Percentiles rank a stretch among this genome's conserved stretches.
Conservation (phyloP, 2,329 filamentous ascomycete species). For the Onygenales sp. region DNA sequence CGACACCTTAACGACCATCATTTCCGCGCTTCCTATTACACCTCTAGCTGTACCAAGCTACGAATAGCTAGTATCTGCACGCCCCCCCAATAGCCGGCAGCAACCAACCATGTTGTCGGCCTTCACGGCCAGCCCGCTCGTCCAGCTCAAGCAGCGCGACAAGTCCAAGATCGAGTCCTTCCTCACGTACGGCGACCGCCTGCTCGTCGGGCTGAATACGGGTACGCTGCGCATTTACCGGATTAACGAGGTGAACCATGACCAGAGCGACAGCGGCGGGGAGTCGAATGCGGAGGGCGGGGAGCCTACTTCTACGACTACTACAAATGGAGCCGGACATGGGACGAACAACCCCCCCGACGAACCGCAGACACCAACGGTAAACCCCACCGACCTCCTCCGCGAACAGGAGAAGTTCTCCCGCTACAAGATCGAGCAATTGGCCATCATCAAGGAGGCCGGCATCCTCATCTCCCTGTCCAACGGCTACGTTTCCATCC, state of each 20-base stretch:
- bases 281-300: constrained; percentile 4
- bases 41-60: neutral
- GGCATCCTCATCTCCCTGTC: constrained; percentile 85
- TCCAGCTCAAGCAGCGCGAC: constrained; percentile 92
- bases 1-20: neutral
- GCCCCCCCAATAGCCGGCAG: neutral
- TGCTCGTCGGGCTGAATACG: constrained; percentile 85
- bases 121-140: constrained; percentile 89
- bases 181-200: constrained; percentile 81
- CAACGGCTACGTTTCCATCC: constrained; percentile 78
- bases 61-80: neutral
- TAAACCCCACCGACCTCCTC: constrained; percentile 67
- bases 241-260: constrained; percentile 56
- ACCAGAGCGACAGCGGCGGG: constrained; percentile 18
- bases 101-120: constrained; percentile 73
- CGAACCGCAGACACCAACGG: constrained; percentile 14
- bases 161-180: constrained; percentile 97
- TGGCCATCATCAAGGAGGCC: constrained; percentile 91
- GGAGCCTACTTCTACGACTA: neutral
- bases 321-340: constrained; percentile 4
- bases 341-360: neutral
- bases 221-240: constrained; percentile 85
- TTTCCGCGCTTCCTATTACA: neutral
- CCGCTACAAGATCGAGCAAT: constrained; percentile 77
- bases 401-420: constrained; percentile 94